Percentiles rank a stretch among this genome's conserved stretches.
Evolutionary conservation across 257 asterid genomes (phyloP).

Genomic region (Solanum arcanum): DNA sequence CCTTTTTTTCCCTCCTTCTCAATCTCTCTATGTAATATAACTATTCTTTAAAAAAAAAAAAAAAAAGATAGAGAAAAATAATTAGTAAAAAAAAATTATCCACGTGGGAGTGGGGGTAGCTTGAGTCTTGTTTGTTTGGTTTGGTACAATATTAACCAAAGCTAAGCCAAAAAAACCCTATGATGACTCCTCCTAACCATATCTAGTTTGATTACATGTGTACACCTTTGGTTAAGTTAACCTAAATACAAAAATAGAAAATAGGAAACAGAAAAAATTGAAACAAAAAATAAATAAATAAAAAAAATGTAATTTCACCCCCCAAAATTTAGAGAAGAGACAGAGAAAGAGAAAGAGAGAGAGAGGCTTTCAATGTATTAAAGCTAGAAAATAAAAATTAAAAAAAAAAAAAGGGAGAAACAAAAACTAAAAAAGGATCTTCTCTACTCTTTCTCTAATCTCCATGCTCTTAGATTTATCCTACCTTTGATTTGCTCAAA

Average conservation of each 20-base stretch:
- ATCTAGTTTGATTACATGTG: neutral
- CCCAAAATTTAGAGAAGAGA: neutral
- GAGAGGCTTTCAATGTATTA: neutral
- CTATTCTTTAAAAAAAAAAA: too few species aligned
- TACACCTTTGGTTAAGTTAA: neutral
- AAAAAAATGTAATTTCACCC: neutral
- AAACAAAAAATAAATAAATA: too few species aligned
- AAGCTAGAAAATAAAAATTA: conserved; percentile 12
- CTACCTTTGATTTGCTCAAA: conserved; percentile 35
- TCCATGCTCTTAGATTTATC: conserved; percentile 55
- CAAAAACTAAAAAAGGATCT: conserved; percentile 18
- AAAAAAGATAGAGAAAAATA: neutral
- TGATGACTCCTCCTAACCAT: neutral
- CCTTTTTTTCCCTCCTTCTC: neutral
- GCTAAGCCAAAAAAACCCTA: neutral
- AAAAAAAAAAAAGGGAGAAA: neutral
- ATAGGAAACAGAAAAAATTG: neutral
- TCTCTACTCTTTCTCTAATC: conserved; percentile 31
- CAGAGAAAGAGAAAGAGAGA: neutral
- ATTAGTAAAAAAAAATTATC: neutral
- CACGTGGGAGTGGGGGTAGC: neutral
- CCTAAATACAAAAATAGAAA: neutral
- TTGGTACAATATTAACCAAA: neutral
- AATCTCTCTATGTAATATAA: neutral
- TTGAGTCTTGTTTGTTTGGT: neutral